phyloP scores from a whole-genome alignment of 2,329 filamentous ascomycete species.

The Neopestalotiopsis rosae region DNA sequence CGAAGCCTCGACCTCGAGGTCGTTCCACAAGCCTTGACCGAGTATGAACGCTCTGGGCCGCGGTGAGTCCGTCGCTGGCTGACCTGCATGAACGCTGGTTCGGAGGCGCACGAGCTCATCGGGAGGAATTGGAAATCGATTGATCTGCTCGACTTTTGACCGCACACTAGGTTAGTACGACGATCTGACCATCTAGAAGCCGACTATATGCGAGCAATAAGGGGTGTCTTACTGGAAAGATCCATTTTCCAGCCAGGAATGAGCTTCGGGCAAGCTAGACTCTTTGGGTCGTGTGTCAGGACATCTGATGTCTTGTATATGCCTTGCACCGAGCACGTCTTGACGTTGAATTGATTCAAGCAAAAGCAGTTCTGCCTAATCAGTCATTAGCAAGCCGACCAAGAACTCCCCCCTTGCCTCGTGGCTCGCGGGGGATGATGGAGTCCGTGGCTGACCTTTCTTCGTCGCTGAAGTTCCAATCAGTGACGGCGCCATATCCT shows the following conservation, averaged over 20 bases:
- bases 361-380: constrained; percentile 50
- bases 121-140: constrained; percentile 46
- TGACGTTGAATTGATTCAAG: constrained; percentile 54
- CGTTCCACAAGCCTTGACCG: constrained; percentile 53
- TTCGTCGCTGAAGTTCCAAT: constrained; percentile 52
- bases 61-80: constrained; percentile 31
- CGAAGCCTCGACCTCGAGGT: constrained; percentile 47
- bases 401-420: neutral
- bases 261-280: constrained; percentile 43
- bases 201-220: neutral
- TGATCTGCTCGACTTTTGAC: constrained; percentile 47
- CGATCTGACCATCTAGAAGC: neutral
- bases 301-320: constrained; percentile 54
- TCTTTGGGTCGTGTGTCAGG: constrained; percentile 44
- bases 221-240: constrained; percentile 30
- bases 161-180: constrained; percentile 20
- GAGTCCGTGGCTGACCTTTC: constrained; percentile 39
- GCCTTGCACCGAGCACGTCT: constrained; percentile 52
- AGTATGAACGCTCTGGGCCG: constrained; percentile 47
- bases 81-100: constrained; percentile 32
- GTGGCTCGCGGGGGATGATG: neutral
- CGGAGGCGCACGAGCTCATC: constrained; percentile 46
- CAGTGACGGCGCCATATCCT: constrained; percentile 53
- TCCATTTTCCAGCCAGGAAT: constrained; percentile 35
- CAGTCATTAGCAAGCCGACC: constrained; percentile 16